Percentiles rank a stretch among this genome's conserved stretches.
phyloP scores from a whole-genome alignment of 345 rosid genomes.

The Camelina hispida region DNA sequence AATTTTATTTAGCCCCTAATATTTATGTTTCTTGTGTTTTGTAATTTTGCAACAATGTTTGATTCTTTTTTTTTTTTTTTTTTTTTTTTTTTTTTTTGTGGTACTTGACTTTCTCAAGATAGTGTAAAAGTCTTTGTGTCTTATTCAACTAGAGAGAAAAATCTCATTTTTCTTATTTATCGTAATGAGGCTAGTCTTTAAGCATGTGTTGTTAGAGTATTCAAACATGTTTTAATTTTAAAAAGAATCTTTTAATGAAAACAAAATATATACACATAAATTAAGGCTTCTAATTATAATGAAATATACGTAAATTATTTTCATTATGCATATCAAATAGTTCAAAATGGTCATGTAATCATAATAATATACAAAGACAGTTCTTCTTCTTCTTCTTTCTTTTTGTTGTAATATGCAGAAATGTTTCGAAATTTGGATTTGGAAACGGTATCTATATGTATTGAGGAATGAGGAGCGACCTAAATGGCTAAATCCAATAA shows the following conservation, averaged over 20 bases:
- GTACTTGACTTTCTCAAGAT: not conserved
- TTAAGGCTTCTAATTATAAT: not conserved
- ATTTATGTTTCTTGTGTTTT: not conserved
- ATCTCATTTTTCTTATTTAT: not conserved
- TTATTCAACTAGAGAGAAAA: constrained; percentile 9
- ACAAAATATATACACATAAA: not conserved
- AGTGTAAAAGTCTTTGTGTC: constrained; percentile 20
- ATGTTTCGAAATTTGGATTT: not conserved
- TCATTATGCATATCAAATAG: not conserved
- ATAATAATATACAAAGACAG: no score
- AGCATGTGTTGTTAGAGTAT: constrained; percentile 2
- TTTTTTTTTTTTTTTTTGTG: constrained; percentile 10
- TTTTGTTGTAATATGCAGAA: not conserved
- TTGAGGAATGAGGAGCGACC: constrained; percentile 1
- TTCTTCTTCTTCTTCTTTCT: not conserved
- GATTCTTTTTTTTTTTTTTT: constrained; percentile 6
- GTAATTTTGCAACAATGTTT: not conserved
- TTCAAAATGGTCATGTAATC: not conserved
- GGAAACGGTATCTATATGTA: no score
- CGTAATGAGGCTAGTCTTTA: not conserved
- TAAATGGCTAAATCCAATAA: constrained; percentile 1
- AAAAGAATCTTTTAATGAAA: not conserved
- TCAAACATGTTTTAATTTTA: not conserved
- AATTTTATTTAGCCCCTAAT: constrained; percentile 11
- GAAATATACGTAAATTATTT: no score